phyloP scores from a whole-genome alignment of 805 yeast species.

The Pichia cabralensis region DNA sequence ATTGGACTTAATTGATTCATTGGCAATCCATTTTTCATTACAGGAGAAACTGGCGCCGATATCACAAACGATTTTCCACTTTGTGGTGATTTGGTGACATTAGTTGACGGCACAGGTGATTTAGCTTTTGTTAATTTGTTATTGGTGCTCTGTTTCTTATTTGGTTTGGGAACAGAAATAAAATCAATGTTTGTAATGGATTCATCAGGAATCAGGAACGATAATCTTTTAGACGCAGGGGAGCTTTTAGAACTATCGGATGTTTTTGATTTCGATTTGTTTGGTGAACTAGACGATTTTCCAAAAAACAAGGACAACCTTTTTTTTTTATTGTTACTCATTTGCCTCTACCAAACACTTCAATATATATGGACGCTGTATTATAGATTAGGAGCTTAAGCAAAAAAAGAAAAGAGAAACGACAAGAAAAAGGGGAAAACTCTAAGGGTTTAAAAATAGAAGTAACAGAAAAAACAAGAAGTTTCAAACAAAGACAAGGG shows the following conservation, averaged over 20 bases:
- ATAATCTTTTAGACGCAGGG: not conserved
- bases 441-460: too few relatives aligned
- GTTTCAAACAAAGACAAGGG: too few relatives aligned
- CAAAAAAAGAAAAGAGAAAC: too few relatives aligned
- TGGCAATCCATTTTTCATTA: not conserved
- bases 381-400: too few relatives aligned
- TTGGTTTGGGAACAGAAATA: not conserved
- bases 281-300: slow-evolving; percentile 5
- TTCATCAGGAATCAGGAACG: slow-evolving; percentile 7
- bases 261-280: too few relatives aligned
- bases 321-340: slow-evolving; percentile 6
- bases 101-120: not conserved
- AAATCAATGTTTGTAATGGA: slow-evolving; percentile 4
- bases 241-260: too few relatives aligned
- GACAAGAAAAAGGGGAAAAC: too few relatives aligned
- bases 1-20: too few relatives aligned
- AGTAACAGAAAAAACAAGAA: too few relatives aligned
- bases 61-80: not conserved
- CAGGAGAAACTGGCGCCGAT: not conserved
- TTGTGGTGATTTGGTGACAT: not conserved
- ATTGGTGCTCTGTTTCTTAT: not conserved
- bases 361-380: too few relatives aligned
- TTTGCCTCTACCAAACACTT: too few relatives aligned
- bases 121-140: not conserved
- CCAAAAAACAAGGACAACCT: slow-evolving; percentile 11